Base-by-base conservation (phyloP, 2,329 filamentous ascomycete species). In the Paraphaeosphaeria sporulosa region DNA sequence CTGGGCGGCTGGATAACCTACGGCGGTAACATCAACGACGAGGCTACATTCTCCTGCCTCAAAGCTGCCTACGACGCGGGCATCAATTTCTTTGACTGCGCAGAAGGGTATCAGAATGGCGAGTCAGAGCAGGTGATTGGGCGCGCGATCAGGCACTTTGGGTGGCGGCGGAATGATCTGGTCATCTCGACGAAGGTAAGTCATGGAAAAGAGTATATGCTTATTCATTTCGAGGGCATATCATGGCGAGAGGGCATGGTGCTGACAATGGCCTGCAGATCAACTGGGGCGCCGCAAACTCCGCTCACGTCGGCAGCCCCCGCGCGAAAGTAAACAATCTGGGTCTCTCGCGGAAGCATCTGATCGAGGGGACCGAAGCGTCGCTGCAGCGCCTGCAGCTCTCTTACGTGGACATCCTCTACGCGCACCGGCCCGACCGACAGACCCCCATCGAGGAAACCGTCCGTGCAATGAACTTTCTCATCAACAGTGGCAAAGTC, bases 401-500 rank as follows among this genome's bases (percentile, higher is more conserved):
- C 49, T 80, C 84, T 43, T 89, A 89, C 69, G 88, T 91, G 42
- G 89, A 91, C 70, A 79, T 91, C 46, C 82, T 91, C 66, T 90
- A 89, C 70, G 88, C 89, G 17, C 89, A 91, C 78, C 84, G 89
- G 21, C 86, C 88, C 1, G 89, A 92, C 72, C 83, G 86, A 9
- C 80, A 86, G 49, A 90, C 88, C 0, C 89, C 89, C 2, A 90
- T 91, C 79, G 87, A 90, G 74, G 89, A 91, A 79, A 87, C 85
- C 2, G 88, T 91, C 40, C 86, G 88, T 55, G 87, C 85, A 55
- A 91, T 92, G 80, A 90, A 90, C 80, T 83, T 90, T 75, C 78
- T 91, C 55, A 90, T 92, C 73, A 81, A 87, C 74, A 83, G 82
- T 0, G 89, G 89, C 65, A 88, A 90, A 78, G 86, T 87, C 2